Evolutionary conservation across 2,329 filamentous ascomycete species (phyloP).

Genomic region (Ceratocystiopsis sp.): DNA sequence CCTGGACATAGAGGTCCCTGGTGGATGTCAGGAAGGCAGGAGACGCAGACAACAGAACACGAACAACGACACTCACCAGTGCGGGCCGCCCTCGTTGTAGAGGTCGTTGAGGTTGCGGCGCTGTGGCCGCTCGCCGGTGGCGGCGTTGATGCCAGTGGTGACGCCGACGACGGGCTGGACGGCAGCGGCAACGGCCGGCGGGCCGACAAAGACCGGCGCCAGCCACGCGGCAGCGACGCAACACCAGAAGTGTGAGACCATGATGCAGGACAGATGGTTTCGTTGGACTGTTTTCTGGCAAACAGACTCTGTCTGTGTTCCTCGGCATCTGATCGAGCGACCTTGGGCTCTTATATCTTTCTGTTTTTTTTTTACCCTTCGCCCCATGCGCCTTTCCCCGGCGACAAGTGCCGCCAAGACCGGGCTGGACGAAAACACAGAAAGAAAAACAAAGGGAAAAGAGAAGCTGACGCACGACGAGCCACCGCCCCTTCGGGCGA

Average conservation of each 20-base stretch:
- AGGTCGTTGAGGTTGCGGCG: slow-evolving; percentile 32
- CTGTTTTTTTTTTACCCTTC: too few relatives aligned
- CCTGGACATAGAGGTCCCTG: slow-evolving; percentile 33
- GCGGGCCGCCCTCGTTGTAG: slow-evolving; percentile 21
- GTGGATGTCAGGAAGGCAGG: slow-evolving; percentile 3
- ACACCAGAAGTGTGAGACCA: neutral
- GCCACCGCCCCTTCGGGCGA: too few relatives aligned
- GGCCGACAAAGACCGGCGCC: neutral
- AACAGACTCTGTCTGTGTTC: too few relatives aligned
- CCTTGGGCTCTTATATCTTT: too few relatives aligned
- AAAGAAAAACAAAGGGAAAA: too few relatives aligned
- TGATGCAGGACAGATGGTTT: too few relatives aligned
- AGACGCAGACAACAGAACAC: neutral
- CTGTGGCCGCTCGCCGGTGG: slow-evolving; percentile 23
- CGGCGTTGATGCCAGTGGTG: slow-evolving; percentile 17
- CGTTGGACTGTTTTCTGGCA: too few relatives aligned
- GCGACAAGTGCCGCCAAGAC: too few relatives aligned
- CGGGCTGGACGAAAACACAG: too few relatives aligned
- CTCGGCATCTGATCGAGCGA: too few relatives aligned
- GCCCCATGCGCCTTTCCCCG: too few relatives aligned
- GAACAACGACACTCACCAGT: slow-evolving; percentile 20
- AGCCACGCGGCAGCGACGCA: neutral
- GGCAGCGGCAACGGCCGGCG: neutral
- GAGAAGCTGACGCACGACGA: too few relatives aligned
- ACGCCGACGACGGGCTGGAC: slow-evolving; percentile 20